phyloP scores from a whole-genome alignment of 148 eudicot genomes.

The Vaccinium myrtillus region DNA sequence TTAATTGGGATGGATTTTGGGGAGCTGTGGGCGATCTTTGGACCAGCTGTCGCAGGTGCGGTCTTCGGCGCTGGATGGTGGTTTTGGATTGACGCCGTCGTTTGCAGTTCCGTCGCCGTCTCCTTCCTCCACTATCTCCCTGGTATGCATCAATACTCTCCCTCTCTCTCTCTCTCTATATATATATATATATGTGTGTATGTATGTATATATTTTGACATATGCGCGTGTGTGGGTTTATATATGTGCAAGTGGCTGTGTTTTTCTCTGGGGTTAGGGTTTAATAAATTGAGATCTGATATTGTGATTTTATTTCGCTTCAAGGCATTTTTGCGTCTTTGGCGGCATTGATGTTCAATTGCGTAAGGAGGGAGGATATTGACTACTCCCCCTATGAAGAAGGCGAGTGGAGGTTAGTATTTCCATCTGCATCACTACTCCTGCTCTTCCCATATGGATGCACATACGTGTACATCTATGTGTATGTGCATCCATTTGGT shows the following conservation, averaged over 20 bases:
- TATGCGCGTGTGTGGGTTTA: too few species aligned
- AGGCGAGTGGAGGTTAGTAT: constrained; percentile 90
- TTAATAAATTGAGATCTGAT: background rate
- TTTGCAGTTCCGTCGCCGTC: constrained; percentile 71
- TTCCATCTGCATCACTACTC: background rate
- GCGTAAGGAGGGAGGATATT: constrained; percentile 87
- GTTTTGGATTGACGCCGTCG: constrained; percentile 99
- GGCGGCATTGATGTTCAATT: constrained; percentile 97
- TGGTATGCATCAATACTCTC: constrained; percentile 34
- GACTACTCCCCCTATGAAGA: constrained; percentile 96
- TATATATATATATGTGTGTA: too few species aligned
- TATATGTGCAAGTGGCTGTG: too few species aligned
- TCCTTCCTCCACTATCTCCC: constrained; percentile 92
- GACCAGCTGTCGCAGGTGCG: constrained; percentile 86
- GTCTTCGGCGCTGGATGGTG: constrained; percentile 98
- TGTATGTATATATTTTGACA: too few species aligned
- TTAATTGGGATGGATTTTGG: constrained; percentile 51
- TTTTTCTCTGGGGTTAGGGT: constrained; percentile 10
- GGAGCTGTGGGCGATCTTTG: constrained; percentile 83
- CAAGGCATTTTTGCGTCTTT: constrained; percentile 88
- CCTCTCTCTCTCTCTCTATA: background rate
- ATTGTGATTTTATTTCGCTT: background rate
- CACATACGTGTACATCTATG: background rate
- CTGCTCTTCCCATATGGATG: background rate
- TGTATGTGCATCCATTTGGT: background rate